These are phyloP conservation scores for Mucor irregularis DNA, from an alignment of 371 early-diverging fungal species.

Conservation along the genomic window DNA sequence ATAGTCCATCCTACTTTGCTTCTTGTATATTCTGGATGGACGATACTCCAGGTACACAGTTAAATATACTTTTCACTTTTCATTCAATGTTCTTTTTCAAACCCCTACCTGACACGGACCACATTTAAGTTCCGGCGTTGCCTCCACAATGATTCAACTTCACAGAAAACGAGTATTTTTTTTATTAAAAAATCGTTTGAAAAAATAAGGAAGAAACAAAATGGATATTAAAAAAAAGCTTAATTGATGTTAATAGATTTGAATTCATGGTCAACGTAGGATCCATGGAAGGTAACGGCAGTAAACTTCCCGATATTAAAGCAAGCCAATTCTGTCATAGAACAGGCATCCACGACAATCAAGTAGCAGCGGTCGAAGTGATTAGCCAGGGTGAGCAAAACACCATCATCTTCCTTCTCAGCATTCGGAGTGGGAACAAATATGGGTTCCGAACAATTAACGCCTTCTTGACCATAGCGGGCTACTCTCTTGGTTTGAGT, in stretches of 20 bases:
- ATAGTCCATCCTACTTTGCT: too few relatives aligned
- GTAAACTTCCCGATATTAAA: conserved; percentile 49
- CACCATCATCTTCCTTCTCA: conserved; percentile 63
- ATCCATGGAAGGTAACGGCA: conserved; percentile 59
- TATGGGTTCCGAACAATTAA: conserved; percentile 63
- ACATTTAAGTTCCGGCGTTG: too few relatives aligned
- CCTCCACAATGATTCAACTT: too few relatives aligned
- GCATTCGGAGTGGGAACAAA: conserved; percentile 56
- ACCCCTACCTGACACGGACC: too few relatives aligned
- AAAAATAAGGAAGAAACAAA: too few relatives aligned
- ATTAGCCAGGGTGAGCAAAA: conserved; percentile 54
- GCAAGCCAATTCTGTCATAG: conserved; percentile 54
- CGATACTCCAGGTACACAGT: too few relatives aligned
- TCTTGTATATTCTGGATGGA: too few relatives aligned
- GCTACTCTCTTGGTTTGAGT: conserved; percentile 8
- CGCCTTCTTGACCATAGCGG: conserved; percentile 26
- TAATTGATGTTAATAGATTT: conserved; percentile 7
- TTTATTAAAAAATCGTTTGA: too few relatives aligned
- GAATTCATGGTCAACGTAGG: conserved; percentile 41
- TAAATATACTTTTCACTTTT: too few relatives aligned
- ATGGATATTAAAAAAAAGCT: too few relatives aligned
- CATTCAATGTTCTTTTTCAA: too few relatives aligned
- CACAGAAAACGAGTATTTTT: too few relatives aligned
- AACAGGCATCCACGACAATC: conserved; percentile 54
- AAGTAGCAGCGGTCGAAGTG: conserved; percentile 45